A percentile compares a stretch with the other conserved stretches of the same genome.
These are phyloP conservation scores for Tylopilus plumbeoviolaceoides DNA, from an alignment of 768 basidiomycete genomes.

Conservation along the genomic window DNA sequence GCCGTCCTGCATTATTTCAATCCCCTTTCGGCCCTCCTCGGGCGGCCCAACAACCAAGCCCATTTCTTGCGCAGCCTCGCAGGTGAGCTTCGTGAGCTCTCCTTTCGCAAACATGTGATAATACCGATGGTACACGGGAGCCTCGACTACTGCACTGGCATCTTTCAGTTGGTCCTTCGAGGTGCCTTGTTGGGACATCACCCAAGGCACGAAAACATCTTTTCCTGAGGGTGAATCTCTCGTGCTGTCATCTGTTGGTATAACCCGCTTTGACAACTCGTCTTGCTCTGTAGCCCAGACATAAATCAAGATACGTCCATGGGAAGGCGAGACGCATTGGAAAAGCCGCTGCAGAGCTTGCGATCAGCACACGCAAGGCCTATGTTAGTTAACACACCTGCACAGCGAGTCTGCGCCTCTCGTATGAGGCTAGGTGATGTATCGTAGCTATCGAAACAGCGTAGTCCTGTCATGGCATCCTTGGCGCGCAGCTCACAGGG, in stretches of 20 bases:
- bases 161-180: background rate
- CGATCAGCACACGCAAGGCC: background rate
- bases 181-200: constrained; percentile 41
- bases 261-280: constrained; percentile 68
- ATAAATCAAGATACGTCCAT: constrained; percentile 84
- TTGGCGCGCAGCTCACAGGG: background rate
- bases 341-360: constrained; percentile 49
- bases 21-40: constrained; percentile 34
- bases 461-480: constrained; percentile 64
- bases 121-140: constrained; percentile 73
- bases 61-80: constrained; percentile 57
- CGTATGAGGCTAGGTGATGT: constrained; percentile 85
- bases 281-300: constrained; percentile 99
- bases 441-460: constrained; percentile 97
- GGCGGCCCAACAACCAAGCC: constrained; percentile 48
- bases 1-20: constrained; percentile 68
- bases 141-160: constrained; percentile 2
- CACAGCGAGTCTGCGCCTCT: constrained; percentile 68
- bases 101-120: constrained; percentile 92
- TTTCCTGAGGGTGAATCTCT: constrained; percentile 39
- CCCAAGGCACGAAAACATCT: constrained; percentile 93
- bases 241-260: constrained; percentile 33
- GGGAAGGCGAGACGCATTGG: constrained; percentile 55
- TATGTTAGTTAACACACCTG: constrained; percentile 44
- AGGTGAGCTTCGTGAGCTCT: constrained; percentile 65